These are phyloP conservation scores for Drosera capensis DNA, from an alignment of 148 eudicot species.

Conservation along the genomic window DNA sequence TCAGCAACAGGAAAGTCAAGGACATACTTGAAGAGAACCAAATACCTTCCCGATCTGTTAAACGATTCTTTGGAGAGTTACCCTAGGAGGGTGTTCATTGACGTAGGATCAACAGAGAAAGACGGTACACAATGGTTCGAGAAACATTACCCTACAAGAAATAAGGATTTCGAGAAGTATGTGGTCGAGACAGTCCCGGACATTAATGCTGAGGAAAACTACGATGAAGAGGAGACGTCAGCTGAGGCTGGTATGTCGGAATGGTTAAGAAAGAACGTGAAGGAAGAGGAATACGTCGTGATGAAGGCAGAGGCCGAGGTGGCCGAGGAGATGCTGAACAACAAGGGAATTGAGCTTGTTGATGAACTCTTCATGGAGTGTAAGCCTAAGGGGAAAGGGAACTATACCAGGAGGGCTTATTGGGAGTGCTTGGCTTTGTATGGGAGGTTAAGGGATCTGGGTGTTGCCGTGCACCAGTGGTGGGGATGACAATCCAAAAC, in stretches of 20 bases:
- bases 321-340: conserved; percentile 33
- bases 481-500: conserved; percentile 66
- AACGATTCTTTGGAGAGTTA: conserved; percentile 48
- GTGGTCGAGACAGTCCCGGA: conserved; percentile 32
- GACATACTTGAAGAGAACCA: conserved; percentile 28
- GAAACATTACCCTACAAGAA: conserved; percentile 50
- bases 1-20: conserved; percentile 28
- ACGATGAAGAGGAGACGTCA: conserved; percentile 19
- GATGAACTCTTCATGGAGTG: conserved; percentile 56
- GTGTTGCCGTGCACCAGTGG: conserved; percentile 81
- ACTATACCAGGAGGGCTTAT: conserved; percentile 38
- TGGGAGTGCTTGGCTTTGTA: conserved; percentile 86
- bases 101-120: conserved; percentile 24
- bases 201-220: conserved; percentile 25
- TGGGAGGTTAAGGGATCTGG: conserved; percentile 63
- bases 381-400: conserved; percentile 26
- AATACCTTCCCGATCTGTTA: conserved; percentile 42
- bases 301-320: conserved; percentile 42
- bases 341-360: conserved; percentile 36
- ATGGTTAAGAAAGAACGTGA: conserved; percentile 37
- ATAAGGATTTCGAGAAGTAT: conserved; percentile 46
- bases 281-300: conserved; percentile 62
- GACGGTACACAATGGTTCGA: conserved; percentile 40
- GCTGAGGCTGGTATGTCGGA: conserved; percentile 29
- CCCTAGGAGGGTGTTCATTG: conserved; percentile 54